phyloP scores from a whole-genome alignment of 1,284 basidiomycete species.

The Leccinum colubrinum region DNA sequence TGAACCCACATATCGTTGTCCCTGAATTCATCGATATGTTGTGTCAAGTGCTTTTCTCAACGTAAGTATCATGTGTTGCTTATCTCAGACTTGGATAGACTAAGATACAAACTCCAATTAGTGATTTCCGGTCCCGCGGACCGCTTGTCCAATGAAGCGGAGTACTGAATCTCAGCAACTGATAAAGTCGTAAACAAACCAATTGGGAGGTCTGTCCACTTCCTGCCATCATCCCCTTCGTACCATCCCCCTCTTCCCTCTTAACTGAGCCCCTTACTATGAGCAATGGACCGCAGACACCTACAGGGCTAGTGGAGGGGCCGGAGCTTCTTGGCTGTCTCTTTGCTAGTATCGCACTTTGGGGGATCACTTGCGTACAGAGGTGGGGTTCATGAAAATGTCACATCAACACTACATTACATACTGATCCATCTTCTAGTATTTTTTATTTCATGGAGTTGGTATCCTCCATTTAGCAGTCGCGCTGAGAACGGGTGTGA shows the following conservation, averaged over 20 bases:
- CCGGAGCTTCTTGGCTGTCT: neutral
- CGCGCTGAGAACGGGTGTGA: neutral
- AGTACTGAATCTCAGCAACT: neutral
- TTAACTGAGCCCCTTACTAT: neutral
- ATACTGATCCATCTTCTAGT: constrained; percentile 2
- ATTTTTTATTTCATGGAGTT: constrained; percentile 23
- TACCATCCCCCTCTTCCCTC: neutral
- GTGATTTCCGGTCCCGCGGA: neutral
- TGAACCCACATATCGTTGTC: neutral
- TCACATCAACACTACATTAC: neutral
- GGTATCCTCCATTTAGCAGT: neutral
- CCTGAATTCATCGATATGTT: neutral
- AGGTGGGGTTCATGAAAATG: neutral
- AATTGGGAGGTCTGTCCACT: neutral
- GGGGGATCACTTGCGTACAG: neutral
- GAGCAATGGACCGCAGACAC: neutral
- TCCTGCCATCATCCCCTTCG: neutral
- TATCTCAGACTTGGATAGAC: neutral
- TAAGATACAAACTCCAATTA: neutral
- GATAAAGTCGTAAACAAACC: neutral
- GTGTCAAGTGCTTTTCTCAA: neutral
- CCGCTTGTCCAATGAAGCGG: neutral
- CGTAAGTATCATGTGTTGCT: neutral
- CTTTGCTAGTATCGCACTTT: neutral
- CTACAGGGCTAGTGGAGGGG: neutral